Evolutionary conservation across 2,329 filamentous ascomycete species (phyloP).

Genomic region (Aschersonia sp.): DNA sequence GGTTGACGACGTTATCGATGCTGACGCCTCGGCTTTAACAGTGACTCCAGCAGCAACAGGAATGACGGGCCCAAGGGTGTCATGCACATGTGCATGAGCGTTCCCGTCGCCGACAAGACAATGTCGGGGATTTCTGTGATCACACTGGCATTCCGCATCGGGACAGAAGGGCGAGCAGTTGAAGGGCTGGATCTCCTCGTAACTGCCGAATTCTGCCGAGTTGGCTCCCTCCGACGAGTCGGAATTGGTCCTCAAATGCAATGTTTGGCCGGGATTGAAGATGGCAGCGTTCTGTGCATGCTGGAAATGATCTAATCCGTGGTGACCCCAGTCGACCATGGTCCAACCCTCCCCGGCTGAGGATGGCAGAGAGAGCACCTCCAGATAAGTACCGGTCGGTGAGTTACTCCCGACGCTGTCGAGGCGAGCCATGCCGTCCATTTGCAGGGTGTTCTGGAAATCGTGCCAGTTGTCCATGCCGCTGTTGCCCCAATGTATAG

Average conservation of each 20-base stretch:
- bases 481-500: slow-evolving; percentile 43
- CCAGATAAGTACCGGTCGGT: slow-evolving; percentile 48
- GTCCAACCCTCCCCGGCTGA: slow-evolving; percentile 83
- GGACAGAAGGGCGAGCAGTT: slow-evolving; percentile 72
- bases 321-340: slow-evolving; percentile 60
- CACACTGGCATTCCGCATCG: slow-evolving; percentile 48
- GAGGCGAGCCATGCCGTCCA: slow-evolving; percentile 29
- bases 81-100: slow-evolving; percentile 26
- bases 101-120: slow-evolving; percentile 44
- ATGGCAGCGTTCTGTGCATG: slow-evolving; percentile 48
- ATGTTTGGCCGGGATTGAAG: slow-evolving; percentile 81
- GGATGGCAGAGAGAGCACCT: slow-evolving; percentile 68
- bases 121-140: slow-evolving; percentile 37
- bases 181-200: slow-evolving; percentile 61
- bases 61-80: slow-evolving; percentile 52
- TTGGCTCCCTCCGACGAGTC: slow-evolving; percentile 65
- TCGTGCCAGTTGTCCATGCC: slow-evolving; percentile 68
- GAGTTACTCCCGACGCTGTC: slow-evolving; percentile 30
- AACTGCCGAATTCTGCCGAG: slow-evolving; percentile 59
- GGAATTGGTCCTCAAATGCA: slow-evolving; percentile 77
- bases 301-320: slow-evolving; percentile 46
- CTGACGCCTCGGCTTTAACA: slow-evolving; percentile 40
- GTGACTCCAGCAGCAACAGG: slow-evolving; percentile 50
- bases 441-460: slow-evolving; percentile 47
- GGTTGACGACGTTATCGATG: slow-evolving; percentile 19